These are phyloP conservation scores for Achlya hypogyna DNA, from an alignment of 352 stramenopile genomes.

Conservation along the genomic window DNA sequence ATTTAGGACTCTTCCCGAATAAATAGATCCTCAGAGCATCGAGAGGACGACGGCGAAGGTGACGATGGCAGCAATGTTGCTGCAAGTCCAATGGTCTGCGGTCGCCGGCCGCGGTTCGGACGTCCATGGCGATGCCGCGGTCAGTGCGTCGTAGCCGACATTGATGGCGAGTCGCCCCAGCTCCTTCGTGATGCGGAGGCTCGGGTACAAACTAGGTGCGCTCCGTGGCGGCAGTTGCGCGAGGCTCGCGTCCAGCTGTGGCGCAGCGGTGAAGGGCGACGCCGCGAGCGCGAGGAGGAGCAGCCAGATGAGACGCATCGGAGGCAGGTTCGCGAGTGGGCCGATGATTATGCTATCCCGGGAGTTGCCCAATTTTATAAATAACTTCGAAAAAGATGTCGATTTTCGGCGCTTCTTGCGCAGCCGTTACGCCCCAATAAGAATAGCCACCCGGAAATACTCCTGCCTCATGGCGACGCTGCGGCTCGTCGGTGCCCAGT, in stretches of 20 bases:
- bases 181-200: not conserved
- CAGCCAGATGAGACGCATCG: not conserved
- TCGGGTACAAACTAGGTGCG: too few relatives aligned
- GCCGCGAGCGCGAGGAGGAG: not conserved
- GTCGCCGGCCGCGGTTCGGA: not conserved
- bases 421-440: too few relatives aligned
- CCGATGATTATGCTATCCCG: too few relatives aligned
- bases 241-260: too few relatives aligned
- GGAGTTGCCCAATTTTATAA: too few relatives aligned
- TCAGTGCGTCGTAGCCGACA: not conserved
- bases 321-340: not conserved
- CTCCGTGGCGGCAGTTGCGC: not conserved
- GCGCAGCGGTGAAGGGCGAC: not conserved
- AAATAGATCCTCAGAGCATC: not conserved
- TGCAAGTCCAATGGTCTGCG: not conserved
- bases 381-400: too few relatives aligned
- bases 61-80: not conserved
- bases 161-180: not conserved
- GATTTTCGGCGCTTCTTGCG: too few relatives aligned
- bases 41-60: not conserved
- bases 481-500: not conserved
- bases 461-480: not conserved
- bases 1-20: too few relatives aligned
- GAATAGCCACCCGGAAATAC: too few relatives aligned
- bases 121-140: not conserved